Evolutionary conservation across 495 filamentous ascomycete species (phyloP), one percentile per base, ranked within the genome.

Genomic region (Hypoxylon cercidicola): DNA sequence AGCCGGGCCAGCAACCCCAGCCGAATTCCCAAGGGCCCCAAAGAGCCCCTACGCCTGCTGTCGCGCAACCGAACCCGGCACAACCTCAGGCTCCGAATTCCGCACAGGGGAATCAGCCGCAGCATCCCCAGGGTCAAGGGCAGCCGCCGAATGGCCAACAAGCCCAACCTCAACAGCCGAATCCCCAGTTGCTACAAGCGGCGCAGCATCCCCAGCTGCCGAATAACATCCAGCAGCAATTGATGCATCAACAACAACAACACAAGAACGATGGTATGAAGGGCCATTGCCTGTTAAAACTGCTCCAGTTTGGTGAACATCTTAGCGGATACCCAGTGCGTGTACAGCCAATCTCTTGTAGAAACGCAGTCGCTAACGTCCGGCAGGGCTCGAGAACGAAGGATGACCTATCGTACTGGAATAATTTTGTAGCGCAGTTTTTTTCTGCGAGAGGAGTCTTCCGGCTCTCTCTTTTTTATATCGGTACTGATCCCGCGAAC

Each of bases 361-460:
- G 20, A 9, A 35, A 35, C 45, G 6, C 32, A 48, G 54, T 15
- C 18, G 32, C 64, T 74, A 21, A 74, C 46, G 43, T 55, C 5
- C 46, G 28, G 9, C 73, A 90, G 84, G 82, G 77, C 32, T 75
- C 78, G 12, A 85, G 84, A 37, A 79, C 84, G 66, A 77, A 81
- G 35, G 86, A 87, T 30, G 88, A 90, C 68, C 70, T 93, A 2
- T 34, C 70, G 1, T 89, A 89, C 55, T 97, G 93, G 93, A 81
- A 89, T 55, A 58, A 66, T 10, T 93, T 96, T 66, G 90, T 94
- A 12, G 84, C 87, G 20, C 82, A 77, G 37, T 93, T 91, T 77
- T 96, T 93, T 75, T 87, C 91, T 0, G 81, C 81, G 0, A 82
- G 81, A 6, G 90, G 90, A 30, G 84, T 88, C 18, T 85, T 92